A percentile compares a stretch with the other conserved stretches of the same genome.
Conservation (phyloP, 2,329 filamentous ascomycete genomes). For the Cladophialophora yegresii region DNA sequence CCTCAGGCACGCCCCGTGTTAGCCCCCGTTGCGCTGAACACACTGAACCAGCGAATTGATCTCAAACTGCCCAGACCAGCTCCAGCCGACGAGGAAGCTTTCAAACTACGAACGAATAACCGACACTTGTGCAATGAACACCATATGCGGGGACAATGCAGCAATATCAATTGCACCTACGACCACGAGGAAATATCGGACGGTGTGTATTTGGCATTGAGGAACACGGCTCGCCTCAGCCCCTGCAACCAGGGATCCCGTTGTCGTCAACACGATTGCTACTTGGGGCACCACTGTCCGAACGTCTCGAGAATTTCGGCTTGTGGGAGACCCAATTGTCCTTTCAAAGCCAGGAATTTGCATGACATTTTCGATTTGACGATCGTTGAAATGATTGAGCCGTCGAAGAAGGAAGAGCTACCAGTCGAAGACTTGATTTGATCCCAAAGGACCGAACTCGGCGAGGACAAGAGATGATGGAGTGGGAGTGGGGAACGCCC, state of each 20-base stretch:
- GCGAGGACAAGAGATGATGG: background rate
- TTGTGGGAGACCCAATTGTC: constrained; percentile 24
- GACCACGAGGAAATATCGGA: constrained; percentile 51
- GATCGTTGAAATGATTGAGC: constrained; percentile 23
- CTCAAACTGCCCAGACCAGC: constrained; percentile 24
- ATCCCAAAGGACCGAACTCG: background rate
- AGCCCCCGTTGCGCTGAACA: constrained; percentile 27
- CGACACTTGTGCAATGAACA: constrained; percentile 32
- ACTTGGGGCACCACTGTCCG: constrained; percentile 47
- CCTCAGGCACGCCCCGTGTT: constrained; percentile 25
- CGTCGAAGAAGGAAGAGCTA: constrained; percentile 3
- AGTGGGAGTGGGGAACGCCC: constrained; percentile 1
- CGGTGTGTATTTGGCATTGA: constrained; percentile 46
- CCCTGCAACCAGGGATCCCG: constrained; percentile 46
- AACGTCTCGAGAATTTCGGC: constrained; percentile 22
- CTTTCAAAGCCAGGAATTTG: constrained; percentile 18
- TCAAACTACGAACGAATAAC: constrained; percentile 17
- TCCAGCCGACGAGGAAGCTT: constrained; percentile 21
- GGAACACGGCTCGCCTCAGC: constrained; percentile 48
- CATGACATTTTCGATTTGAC: constrained; percentile 22
- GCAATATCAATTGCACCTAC: constrained; percentile 43
- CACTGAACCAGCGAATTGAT: constrained; percentile 29
- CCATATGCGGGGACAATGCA: constrained; percentile 30
- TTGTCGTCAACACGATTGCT: constrained; percentile 51
- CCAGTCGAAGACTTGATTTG: background rate